Evolutionary conservation across 768 basidiomycete genomes (phyloP), one percentile per base, ranked within the genome.

Genomic region (Kwoniella newhampshirensis): DNA sequence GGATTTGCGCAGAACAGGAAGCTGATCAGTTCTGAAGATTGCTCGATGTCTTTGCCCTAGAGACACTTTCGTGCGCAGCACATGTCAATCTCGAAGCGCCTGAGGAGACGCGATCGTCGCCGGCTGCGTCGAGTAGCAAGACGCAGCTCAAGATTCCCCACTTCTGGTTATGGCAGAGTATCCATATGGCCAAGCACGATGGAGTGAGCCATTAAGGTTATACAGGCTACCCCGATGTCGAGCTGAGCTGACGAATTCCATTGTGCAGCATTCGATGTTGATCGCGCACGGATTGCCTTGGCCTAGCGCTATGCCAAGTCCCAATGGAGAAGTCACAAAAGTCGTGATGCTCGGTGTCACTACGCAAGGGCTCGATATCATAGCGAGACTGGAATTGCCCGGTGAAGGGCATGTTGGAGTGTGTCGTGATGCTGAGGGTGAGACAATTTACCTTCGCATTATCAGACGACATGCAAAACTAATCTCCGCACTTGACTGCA

Each of bases 311-410:
- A 21, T 69, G 9, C 70, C 70, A 5, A 69, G 61, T 42, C 63
- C 63, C 0, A 72, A 69, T 49, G 67, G 70, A 5, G 67, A 72
- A 37, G 65, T 72, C 25, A 72, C 70, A 0, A 41, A 62, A 35
- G 61, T 69, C 1, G 56, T 72, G 27, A 56, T 67, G 55, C 28
- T 69, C 2, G 15, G 35, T 6, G 28, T 32, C 20, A 25, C 51
- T 5, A 21, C 49, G 9, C 17, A 13, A n/a, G 60, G 42, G 1
- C 36, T 40, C 23, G 39, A 52, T 5, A 43, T 67, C n/a, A 45
- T 51, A 0, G 50, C 64, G 4, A 32, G 65, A 13, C 45, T 70
- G 4, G 71, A 73, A 26, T 46, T 73, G 6, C 68, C 71, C 4
- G 71, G 71, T 3, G 49, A 64, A 50, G 71, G 71, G 0, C 45